A percentile compares a stretch with the other conserved stretches of the same genome.
Conservation (phyloP, 306 rosid genomes). For the Carpinus viminea region DNA sequence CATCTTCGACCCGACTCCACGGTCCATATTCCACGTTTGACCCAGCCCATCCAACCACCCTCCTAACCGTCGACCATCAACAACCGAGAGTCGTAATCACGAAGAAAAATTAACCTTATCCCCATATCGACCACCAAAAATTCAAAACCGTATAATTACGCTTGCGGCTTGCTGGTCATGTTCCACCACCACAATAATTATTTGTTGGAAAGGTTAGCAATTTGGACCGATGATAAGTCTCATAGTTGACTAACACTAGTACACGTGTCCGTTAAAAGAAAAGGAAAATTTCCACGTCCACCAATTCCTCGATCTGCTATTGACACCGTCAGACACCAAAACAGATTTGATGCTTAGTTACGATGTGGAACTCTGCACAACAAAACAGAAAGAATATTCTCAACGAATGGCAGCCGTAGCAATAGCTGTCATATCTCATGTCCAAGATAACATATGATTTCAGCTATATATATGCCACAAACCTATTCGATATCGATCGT, state of each 20-base stretch:
- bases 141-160: neutral
- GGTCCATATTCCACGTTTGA: neutral
- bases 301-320: too few relatives aligned
- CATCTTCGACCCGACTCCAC: constrained; percentile 19
- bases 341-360: neutral
- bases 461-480: too few relatives aligned
- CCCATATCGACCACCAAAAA: neutral
- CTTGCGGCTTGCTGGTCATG: too few relatives aligned
- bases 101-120: neutral
- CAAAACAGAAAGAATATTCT: neutral
- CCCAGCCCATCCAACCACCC: constrained; percentile 3
- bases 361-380: neutral
- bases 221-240: too few relatives aligned
- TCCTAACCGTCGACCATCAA: neutral
- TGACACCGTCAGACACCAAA: neutral
- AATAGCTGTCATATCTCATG: neutral
- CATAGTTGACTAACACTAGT: too few relatives aligned
- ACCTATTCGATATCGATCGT: neutral
- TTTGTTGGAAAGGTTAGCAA: too few relatives aligned
- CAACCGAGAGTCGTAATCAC: neutral
- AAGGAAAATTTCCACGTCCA: too few relatives aligned
- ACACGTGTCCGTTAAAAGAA: too few relatives aligned
- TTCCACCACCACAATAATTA: too few relatives aligned
- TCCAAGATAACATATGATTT: neutral
- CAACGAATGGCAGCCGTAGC: neutral